phyloP scores from a whole-genome alignment of 225 moss, liverwort and hornwort genomes.

The Marchantia paleacea region DNA sequence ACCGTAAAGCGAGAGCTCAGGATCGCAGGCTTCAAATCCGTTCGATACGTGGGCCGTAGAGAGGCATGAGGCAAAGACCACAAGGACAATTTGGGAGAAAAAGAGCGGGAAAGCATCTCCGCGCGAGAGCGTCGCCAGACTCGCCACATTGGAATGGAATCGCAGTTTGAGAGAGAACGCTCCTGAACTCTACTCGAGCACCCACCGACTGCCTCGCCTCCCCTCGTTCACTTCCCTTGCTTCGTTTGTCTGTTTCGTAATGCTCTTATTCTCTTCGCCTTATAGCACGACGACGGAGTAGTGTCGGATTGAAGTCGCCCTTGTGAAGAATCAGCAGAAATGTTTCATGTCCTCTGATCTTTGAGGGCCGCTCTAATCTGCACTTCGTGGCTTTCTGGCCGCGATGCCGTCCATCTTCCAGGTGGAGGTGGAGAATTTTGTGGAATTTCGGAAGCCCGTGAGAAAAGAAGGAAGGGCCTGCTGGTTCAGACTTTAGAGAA shows the following conservation, averaged over 20 bases:
- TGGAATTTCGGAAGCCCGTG: neutral
- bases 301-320: neutral
- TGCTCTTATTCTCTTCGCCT: no score
- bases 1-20: neutral
- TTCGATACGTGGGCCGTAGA: neutral
- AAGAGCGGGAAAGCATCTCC: slow-evolving; percentile 11
- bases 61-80: neutral
- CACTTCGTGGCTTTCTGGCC: neutral
- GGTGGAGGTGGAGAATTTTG: neutral
- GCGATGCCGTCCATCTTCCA: neutral
- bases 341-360: neutral
- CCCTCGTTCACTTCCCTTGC: neutral
- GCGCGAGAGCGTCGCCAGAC: neutral
- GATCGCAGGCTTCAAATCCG: neutral
- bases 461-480: no score
- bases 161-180: neutral
- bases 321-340: neutral
- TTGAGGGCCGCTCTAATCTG: neutral
- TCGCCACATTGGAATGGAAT: neutral
- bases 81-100: slow-evolving; percentile 5
- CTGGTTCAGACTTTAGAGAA: no score
- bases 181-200: neutral
- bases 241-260: neutral
- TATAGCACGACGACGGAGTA: no score
- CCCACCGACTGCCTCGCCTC: neutral